These are phyloP conservation scores for Hippophae gyantsensis DNA, from an alignment of 306 rosid species.

Conservation along the genomic window DNA sequence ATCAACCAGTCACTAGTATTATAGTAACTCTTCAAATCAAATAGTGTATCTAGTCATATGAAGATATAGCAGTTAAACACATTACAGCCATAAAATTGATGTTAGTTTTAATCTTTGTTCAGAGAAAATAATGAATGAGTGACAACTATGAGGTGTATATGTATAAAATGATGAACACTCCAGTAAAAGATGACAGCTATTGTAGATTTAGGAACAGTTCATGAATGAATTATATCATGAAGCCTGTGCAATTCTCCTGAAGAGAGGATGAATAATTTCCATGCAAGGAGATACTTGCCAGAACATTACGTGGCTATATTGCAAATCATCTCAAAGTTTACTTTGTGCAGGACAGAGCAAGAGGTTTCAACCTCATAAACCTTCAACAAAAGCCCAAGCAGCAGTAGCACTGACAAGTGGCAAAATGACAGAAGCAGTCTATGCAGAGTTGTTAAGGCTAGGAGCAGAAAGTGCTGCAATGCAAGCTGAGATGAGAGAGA, in stretches of 20 bases:
- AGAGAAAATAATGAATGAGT: conserved; percentile 1
- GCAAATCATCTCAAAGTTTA: not conserved
- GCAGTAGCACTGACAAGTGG: conserved; percentile 75
- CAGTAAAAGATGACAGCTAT: not conserved
- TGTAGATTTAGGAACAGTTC: not conserved
- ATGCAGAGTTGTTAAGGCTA: conserved; percentile 52
- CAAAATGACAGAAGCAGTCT: conserved; percentile 53
- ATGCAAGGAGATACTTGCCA: too few relatives aligned
- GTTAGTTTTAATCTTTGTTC: not conserved
- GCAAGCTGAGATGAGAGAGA: conserved; percentile 54
- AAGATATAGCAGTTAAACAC: not conserved
- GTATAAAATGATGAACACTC: not conserved
- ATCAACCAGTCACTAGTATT: not conserved
- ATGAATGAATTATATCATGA: not conserved
- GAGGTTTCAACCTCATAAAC: conserved; percentile 85
- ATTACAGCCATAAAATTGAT: not conserved
- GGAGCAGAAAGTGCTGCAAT: conserved; percentile 52
- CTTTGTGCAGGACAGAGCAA: conserved; percentile 69
- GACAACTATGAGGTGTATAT: not conserved
- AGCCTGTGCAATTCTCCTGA: too few relatives aligned
- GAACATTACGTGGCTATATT: not conserved
- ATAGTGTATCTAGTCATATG: not conserved
- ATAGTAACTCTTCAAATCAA: not conserved
- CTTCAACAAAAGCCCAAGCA: conserved; percentile 81
- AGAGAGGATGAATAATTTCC: too few relatives aligned